Base-by-base conservation (phyloP, 441 rosid species). In the Brassica hybrid region DNA sequence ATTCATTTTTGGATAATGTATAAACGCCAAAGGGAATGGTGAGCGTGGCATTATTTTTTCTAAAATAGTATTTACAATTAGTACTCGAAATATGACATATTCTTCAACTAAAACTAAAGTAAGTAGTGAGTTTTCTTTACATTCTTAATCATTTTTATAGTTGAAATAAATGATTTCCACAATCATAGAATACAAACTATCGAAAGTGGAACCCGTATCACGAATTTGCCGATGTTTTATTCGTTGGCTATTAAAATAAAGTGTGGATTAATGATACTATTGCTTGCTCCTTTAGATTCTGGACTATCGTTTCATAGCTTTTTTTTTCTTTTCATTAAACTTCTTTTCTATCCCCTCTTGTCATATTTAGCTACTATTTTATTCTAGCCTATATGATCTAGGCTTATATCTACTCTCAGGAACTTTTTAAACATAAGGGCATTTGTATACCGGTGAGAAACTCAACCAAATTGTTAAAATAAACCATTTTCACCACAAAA, bases 201-300 rank as follows among this genome's bases (percentile, higher is more conserved):
- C 7, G 68, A 45, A 65, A 71, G 68, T 77, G 76, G 80, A 71
- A 59, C 68, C 71, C 68, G 72, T 77, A 71, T 64, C 54, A 77
- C 72, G 76, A 72, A 65, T 18, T 59, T 57, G 14, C 21, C 50
- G 65, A 43, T 65, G 66, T 43, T 76, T 70, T 63, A 70, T 69
- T 76, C 25, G 59, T 63, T 16, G 25, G 21, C 58, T 64, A 11
- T 14, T 63, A 62, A 21, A 54, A 62, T 7, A 1, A 9, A 5
- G 16, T 7, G 38, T 36, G 6, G 75, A 50, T 12, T 76, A 50
- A 48, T 50, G 18, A 61, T 75, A 27, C 30, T 16, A 43, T 58
- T 54, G 67, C 60, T 1, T 67, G 65, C 12, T 57, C 41, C 21
- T 41, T 21, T 18, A 54, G 41, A 34, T 17, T 21, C 10, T 58